These are phyloP conservation scores for Neckera pumila DNA, from an alignment of 225 moss, liverwort and hornwort species.

Conservation along the genomic window DNA sequence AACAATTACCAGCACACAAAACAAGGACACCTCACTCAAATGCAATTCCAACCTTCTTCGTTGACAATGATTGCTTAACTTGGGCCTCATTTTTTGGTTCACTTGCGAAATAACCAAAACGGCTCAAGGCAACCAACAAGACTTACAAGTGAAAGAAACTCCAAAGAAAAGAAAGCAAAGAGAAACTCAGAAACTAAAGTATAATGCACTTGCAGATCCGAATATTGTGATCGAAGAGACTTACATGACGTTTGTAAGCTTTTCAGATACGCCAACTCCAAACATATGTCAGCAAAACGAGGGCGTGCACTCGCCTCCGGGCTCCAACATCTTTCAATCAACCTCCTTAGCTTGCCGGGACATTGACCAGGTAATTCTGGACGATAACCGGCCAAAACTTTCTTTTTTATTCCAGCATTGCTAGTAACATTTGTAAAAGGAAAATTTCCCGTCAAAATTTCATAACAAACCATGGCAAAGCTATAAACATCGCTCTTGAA, in stretches of 20 bases:
- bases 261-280: not conserved
- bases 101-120: not conserved
- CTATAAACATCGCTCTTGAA: not conserved
- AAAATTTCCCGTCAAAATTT: not conserved
- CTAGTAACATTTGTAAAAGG: not conserved
- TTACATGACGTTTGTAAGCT: not conserved
- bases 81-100: not conserved
- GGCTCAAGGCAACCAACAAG: not conserved
- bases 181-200: not conserved
- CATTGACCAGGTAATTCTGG: not conserved
- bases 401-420: not conserved
- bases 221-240: not conserved
- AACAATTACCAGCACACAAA: not conserved
- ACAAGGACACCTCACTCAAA: not conserved
- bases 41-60: not conserved
- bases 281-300: not conserved
- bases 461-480: not conserved
- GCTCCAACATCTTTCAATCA: not conserved
- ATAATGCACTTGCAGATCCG: not conserved
- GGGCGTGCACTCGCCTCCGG: not conserved
- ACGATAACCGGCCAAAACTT: not conserved
- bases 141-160: not conserved
- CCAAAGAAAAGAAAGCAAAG: not conserved
- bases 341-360: not conserved
- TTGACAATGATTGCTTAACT: not conserved